phyloP scores from a whole-genome alignment of 768 basidiomycete genomes.

The Pulveroboletus sp. region DNA sequence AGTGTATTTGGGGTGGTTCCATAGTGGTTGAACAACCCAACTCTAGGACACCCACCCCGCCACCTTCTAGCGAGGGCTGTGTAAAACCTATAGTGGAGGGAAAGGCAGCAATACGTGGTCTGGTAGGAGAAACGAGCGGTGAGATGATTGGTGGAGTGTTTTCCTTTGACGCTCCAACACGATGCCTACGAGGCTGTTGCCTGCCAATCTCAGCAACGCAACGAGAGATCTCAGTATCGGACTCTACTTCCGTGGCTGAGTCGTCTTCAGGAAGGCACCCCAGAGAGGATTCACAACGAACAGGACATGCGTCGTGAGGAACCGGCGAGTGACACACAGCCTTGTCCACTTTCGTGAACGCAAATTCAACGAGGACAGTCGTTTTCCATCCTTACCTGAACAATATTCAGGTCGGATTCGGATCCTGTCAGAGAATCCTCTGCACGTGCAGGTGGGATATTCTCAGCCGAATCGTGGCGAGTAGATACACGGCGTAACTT shows the following conservation, averaged over 20 bases:
- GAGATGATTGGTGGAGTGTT: constrained; percentile 17
- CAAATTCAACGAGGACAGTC: background rate
- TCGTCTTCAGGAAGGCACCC: constrained; percentile 16
- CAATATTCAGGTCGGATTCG: constrained; percentile 23
- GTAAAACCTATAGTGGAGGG: background rate
- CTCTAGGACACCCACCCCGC: constrained; percentile 1
- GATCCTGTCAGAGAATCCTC: constrained; percentile 31
- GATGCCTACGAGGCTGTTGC: constrained; percentile 2
- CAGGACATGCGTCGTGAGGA: background rate
- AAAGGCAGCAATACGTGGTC: constrained; percentile 6
- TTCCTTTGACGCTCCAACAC: background rate
- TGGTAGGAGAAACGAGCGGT: constrained; percentile 27
- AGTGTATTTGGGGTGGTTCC: background rate
- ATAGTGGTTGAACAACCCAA: background rate
- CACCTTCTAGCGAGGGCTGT: constrained; percentile 8
- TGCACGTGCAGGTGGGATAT: constrained; percentile 1
- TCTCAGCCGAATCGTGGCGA: constrained; percentile 4
- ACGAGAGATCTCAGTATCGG: constrained; percentile 24
- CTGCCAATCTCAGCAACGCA: constrained; percentile 18
- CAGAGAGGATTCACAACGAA: background rate
- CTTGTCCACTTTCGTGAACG: background rate
- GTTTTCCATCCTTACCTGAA: constrained; percentile 6
- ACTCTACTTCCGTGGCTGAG: constrained; percentile 32
- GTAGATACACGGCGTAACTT: background rate
- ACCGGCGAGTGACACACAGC: background rate